Percentiles rank a stretch among this genome's conserved stretches.
Evolutionary conservation across 2,329 filamentous ascomycete genomes (phyloP).

Genomic region (Calonectria pseudoturangicola): DNA sequence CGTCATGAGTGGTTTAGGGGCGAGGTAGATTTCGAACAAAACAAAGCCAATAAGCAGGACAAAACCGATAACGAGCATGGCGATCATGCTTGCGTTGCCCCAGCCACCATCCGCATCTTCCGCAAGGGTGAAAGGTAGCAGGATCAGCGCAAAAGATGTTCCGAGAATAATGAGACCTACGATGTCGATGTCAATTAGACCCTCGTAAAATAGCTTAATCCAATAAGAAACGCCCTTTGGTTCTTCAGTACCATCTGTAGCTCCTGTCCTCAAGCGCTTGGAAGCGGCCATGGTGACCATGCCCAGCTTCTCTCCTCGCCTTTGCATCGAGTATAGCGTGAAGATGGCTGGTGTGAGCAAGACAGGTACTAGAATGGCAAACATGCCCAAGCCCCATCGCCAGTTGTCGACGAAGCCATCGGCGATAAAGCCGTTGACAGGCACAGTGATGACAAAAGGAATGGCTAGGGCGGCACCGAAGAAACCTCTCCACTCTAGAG

Average conservation of each 20-base stretch:
- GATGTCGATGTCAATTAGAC: conserved; percentile 9
- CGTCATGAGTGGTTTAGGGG: conserved; percentile 7
- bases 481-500: conserved; percentile 61
- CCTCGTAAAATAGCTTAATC: conserved; percentile 1
- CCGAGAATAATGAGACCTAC: neutral
- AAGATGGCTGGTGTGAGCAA: conserved; percentile 60
- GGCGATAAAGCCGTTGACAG: conserved; percentile 64
- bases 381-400: conserved; percentile 79
- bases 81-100: conserved; percentile 7
- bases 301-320: neutral
- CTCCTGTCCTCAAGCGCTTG: neutral
- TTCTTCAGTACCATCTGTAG: neutral
- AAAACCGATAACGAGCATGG: conserved; percentile 3
- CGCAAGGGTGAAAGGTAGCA: conserved; percentile 9
- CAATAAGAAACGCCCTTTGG: neutral
- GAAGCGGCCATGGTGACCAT: conserved; percentile 13
- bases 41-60: conserved; percentile 10
- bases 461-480: conserved; percentile 52
- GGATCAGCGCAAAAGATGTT: neutral
- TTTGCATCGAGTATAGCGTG: neutral
- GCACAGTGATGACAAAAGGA: conserved; percentile 54
- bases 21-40: conserved; percentile 7
- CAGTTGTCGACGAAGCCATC: conserved; percentile 66
- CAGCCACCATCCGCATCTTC: conserved; percentile 7
- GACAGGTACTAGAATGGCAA: conserved; percentile 76